Evolutionary conservation across 1,139 yeast species (phyloP).

Genomic region (Debaryomyces subglobosus): DNA sequence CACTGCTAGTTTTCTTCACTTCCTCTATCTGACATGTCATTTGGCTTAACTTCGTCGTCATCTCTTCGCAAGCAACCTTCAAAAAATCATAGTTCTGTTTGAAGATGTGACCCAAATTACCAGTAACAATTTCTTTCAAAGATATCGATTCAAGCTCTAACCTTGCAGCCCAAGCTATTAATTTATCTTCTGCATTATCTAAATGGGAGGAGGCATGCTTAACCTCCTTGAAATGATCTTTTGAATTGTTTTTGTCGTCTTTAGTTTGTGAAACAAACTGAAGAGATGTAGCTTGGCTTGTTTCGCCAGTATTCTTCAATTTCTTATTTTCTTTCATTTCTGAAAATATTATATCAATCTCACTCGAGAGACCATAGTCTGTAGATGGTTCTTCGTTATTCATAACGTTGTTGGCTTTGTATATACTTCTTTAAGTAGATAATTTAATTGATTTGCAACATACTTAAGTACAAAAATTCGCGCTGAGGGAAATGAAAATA

Average conservation of each 20-base stretch:
- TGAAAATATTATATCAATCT: slow-evolving; percentile 6
- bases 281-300: slow-evolving; percentile 7
- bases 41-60: slow-evolving; percentile 1
- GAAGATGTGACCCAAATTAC: slow-evolving; percentile 12
- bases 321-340: neutral
- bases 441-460: slow-evolving; percentile 1
- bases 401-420: neutral
- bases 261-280: slow-evolving; percentile 6
- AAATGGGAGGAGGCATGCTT: neutral
- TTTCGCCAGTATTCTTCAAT: neutral
- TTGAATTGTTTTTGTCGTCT: neutral
- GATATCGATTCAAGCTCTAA: slow-evolving; percentile 37
- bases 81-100: slow-evolving; percentile 10
- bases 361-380: slow-evolving; percentile 11
- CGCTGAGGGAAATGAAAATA: slow-evolving; percentile 2
- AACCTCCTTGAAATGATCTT: neutral
- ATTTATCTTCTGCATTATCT: slow-evolving; percentile 5
- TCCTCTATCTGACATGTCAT: slow-evolving; percentile 2
- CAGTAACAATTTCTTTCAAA: slow-evolving; percentile 23
- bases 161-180: slow-evolving; percentile 35
- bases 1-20: neutral
- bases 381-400: slow-evolving; percentile 8
- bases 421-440: neutral
- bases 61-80: slow-evolving; percentile 1
- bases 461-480: slow-evolving; percentile 1